Conservation (phyloP, 768 basidiomycete genomes). For the Sutorius australiensis region DNA sequence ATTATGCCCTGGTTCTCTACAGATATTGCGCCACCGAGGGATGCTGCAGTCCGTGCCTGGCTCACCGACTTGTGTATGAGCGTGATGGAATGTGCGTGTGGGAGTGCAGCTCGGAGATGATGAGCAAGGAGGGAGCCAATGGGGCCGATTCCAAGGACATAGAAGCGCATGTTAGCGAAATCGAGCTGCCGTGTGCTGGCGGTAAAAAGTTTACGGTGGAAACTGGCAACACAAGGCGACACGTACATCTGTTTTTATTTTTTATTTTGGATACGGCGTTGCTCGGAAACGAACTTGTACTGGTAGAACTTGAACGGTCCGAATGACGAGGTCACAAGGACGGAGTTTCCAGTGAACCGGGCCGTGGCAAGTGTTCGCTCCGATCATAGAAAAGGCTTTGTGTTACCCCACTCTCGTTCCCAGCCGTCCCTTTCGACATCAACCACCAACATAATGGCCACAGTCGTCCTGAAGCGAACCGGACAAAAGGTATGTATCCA, state of each 20-base stretch:
- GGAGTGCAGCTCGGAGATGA: conserved; percentile 64
- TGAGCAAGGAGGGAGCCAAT: conserved; percentile 81
- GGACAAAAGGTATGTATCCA: conserved; percentile 46
- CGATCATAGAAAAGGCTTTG: conserved; percentile 8
- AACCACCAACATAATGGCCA: conserved; percentile 40
- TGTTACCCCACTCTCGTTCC: not conserved
- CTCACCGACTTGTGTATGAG: conserved; percentile 60
- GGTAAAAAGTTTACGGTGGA: not conserved
- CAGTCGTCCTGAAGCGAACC: conserved; percentile 55
- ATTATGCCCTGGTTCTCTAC: conserved; percentile 50
- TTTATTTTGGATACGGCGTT: not conserved
- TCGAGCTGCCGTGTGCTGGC: not conserved
- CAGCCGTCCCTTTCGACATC: conserved; percentile 8
- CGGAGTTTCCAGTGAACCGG: conserved; percentile 1
- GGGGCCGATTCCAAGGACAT: conserved; percentile 76
- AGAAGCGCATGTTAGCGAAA: conserved; percentile 50
- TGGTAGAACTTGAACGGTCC: not conserved
- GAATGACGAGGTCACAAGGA: conserved; percentile 26
- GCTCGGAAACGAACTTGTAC: not conserved
- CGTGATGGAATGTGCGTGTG: conserved; percentile 50
- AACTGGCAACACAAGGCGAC: not conserved
- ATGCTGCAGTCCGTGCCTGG: conserved; percentile 35
- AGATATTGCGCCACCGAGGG: conserved; percentile 36
- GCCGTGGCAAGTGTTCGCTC: conserved; percentile 4
- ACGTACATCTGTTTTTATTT: not conserved